Evolutionary conservation across 805 yeast species (phyloP).

Genomic region (Candida morakotiae): DNA sequence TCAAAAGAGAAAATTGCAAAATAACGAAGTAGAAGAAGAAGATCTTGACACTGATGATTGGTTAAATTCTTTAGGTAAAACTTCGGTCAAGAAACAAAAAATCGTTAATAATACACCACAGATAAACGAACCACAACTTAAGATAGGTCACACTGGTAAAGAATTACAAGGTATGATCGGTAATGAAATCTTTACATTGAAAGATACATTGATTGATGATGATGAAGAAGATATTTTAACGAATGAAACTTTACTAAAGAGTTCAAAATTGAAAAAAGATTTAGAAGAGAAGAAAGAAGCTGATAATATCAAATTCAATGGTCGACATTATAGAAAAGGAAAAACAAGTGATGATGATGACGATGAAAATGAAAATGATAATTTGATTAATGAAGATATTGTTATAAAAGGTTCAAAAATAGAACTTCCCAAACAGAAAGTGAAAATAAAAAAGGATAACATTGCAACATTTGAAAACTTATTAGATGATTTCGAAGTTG

Average conservation of each 20-base stretch:
- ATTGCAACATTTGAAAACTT: constrained; percentile 2
- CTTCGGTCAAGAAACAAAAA: constrained; percentile 7
- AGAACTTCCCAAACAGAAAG: constrained; percentile 2
- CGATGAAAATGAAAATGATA: constrained; percentile 9
- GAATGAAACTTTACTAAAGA: constrained; percentile 29
- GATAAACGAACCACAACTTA: constrained; percentile 15
- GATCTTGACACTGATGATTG: constrained; percentile 36
- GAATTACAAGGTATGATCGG: constrained; percentile 35
- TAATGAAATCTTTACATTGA: constrained; percentile 54
- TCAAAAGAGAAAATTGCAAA: constrained; percentile 18
- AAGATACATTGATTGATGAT: constrained; percentile 42
- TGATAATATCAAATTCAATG: constrained; percentile 20
- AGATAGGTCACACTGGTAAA: constrained; percentile 43
- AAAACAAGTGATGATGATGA: constrained; percentile 9
- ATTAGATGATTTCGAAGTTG: constrained; percentile 7
- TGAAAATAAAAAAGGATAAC: neutral
- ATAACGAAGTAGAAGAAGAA: constrained; percentile 21
- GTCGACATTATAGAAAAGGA: constrained; percentile 12
- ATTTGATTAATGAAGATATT: constrained; percentile 1
- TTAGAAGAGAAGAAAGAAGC: constrained; percentile 22
- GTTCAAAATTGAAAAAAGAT: constrained; percentile 25
- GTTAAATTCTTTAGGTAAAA: constrained; percentile 27
- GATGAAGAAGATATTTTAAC: constrained; percentile 29
- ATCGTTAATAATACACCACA: neutral
- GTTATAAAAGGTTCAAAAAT: constrained; percentile 6